Evolutionary conservation across 768 basidiomycete species (phyloP), one percentile per base, ranked within the genome.

Genomic region (Grammothele lineata): DNA sequence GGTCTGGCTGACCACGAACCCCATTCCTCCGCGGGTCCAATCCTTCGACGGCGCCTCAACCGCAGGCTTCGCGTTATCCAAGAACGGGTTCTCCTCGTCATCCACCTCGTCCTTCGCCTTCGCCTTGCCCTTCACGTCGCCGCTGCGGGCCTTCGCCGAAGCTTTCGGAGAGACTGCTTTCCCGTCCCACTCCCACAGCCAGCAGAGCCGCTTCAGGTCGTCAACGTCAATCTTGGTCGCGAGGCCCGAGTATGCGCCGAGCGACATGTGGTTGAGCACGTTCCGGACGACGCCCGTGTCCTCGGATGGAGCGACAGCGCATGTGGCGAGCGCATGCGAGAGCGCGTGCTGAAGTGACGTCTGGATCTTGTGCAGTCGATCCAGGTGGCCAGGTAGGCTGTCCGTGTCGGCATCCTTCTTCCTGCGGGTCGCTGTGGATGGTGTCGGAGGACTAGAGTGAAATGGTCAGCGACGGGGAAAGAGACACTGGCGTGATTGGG

Each of bases 161-260:
- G 57, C 27, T 18, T 40, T 37, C 5, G 51, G 12, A 3, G 74
- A 69, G 3, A 77, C 43, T 5, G 70, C 51, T 36, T 75, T 64
- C 5, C 76, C 75, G 58, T 89, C 82, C 90, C 90, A 92, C 62
- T 92, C 90, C 87, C 90, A 91, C 14, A 92, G 50, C 89, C 90
- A 92, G 66, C 89, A 91, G 17, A 92, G 74, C 48, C 85, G 74
- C 47, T 71, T 78, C 37, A 92, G 70, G 57, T 90, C 89, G 40
- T 83, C 77, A n/a, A 80, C 53, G 25, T 76, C 74, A 54, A 88
- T 81, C 45, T 78, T 76, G 3, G 80, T 74, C 1, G 76, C 68
- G 35, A 91, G 67, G 8, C 86, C 87, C 26, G 78, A 60, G 62
- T 88, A 88, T 22, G 82, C 81, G 40, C 71, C 71, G 38, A 89